Percentiles rank a stretch among this genome's conserved stretches.
phyloP scores from a whole-genome alignment of 2,329 filamentous ascomycete genomes.

The Bipolaris zeicola region DNA sequence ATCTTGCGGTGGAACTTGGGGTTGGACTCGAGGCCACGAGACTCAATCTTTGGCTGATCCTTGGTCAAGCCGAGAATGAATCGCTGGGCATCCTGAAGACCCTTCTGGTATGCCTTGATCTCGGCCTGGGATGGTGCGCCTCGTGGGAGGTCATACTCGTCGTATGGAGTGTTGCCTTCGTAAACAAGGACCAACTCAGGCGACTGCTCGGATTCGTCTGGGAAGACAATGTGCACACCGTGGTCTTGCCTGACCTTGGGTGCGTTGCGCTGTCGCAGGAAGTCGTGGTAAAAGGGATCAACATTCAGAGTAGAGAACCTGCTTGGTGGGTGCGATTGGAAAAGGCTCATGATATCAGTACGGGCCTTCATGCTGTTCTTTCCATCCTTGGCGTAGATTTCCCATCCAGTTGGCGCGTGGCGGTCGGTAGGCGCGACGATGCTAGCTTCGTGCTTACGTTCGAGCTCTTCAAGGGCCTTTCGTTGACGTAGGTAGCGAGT shows the following conservation, averaged over 20 bases:
- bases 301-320: conserved; percentile 70
- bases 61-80: conserved; percentile 60
- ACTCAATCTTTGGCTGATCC: conserved; percentile 61
- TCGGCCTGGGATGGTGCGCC: conserved; percentile 62
- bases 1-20: conserved; percentile 69
- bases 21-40: conserved; percentile 60
- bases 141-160: conserved; percentile 61
- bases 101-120: conserved; percentile 60
- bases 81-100: conserved; percentile 63
- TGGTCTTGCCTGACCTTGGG: conserved; percentile 69
- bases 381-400: conserved; percentile 83
- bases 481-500: conserved; percentile 86
- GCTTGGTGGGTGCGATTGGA: conserved; percentile 74
- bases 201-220: conserved; percentile 63
- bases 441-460: conserved; percentile 79
- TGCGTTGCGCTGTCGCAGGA: conserved; percentile 69
- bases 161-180: conserved; percentile 65
- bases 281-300: conserved; percentile 79
- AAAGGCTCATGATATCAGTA: conserved; percentile 74
- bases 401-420: conserved; percentile 77
- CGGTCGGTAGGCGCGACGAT: conserved; percentile 78
- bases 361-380: conserved; percentile 81
- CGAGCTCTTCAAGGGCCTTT: conserved; percentile 79
- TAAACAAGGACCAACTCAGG: conserved; percentile 74
- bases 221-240: conserved; percentile 75